Base-by-base conservation (phyloP, 2,329 filamentous ascomycete species). In the Fusarium praegraminearum region DNA sequence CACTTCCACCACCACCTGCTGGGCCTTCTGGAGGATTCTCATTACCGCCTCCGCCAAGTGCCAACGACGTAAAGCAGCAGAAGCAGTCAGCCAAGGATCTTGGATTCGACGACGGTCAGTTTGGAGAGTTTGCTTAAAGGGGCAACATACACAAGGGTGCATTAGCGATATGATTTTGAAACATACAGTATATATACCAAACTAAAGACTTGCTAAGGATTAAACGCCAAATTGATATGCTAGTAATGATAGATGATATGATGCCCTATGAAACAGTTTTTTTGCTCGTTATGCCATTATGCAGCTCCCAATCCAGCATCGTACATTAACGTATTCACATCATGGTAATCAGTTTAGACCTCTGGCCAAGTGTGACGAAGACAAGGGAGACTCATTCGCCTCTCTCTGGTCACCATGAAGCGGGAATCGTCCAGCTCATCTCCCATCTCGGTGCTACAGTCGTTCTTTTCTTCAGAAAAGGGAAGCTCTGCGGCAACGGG, bases 81-180 rank as follows among this genome's bases (percentile, higher is more conserved):
- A 83, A 86, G 73, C 82, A 81, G 73, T 85, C 87, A 15, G 82
- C 85, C 7, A 83, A 90, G 75, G 90, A 93, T 62, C 75, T 95
- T 69, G 93, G 93, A 1, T 96, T 96, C 74, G 93, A 97, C 75
- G 92, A 97, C 77, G 93, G 93, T 2, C 91, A 95, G 76, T 94
- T 94, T 86, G 93, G 93, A 22, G 93, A 97, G 80, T 97, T 97
- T 81, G 86, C 86, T 49, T 89, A 40, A 35, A 35, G 36, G n/a
- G 22, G 30, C 22, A 32, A 44, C n/a, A 46, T 38, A 44, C 53
- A 40, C 50, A 64, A 44, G 44, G 58, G 55, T 62, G 57, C 54
- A 71, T 70, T 65, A 69, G 68, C 68, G 68, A 71, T 50, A 20
- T 71, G 47, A 56, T 56, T 70, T 71, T 44, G 22, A 40, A 65